phyloP scores from a whole-genome alignment of 2,329 filamentous ascomycete genomes.

The Chaetomiaceae sp. region DNA sequence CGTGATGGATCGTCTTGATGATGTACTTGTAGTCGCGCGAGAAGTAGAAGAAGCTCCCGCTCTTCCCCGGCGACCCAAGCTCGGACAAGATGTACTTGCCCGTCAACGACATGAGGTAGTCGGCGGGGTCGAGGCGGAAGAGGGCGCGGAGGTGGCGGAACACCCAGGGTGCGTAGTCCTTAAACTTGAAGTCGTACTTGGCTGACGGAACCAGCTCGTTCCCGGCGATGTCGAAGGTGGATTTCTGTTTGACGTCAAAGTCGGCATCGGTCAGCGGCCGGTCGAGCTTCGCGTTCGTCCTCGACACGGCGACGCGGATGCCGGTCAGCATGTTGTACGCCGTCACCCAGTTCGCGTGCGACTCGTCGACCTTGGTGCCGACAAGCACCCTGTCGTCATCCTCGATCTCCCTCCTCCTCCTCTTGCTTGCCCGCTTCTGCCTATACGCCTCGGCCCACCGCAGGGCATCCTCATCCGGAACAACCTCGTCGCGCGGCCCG shows the following conservation, averaged over 20 bases:
- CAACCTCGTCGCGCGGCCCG: constrained; percentile 72
- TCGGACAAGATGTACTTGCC: constrained; percentile 99
- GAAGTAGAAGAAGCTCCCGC: constrained; percentile 99
- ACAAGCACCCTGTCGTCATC: constrained; percentile 94
- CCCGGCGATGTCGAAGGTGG: constrained; percentile 96
- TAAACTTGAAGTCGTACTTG: constrained; percentile 99
- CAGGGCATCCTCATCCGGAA: constrained; percentile 83
- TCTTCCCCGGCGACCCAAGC: constrained; percentile 94
- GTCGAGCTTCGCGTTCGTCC: constrained; percentile 95
- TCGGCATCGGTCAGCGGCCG: constrained; percentile 84
- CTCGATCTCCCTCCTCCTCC: constrained; percentile 75
- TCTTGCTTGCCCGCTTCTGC: constrained; percentile 84
- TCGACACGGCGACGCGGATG: constrained; percentile 92
- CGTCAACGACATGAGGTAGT: constrained; percentile 96
- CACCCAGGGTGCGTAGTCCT: constrained; percentile 99
- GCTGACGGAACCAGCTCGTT: constrained; percentile 96
- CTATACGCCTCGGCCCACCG: constrained; percentile 91
- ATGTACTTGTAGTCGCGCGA: constrained; percentile 99
- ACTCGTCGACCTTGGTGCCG: constrained; percentile 95
- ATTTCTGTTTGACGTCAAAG: constrained; percentile 93
- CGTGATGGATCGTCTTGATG: constrained; percentile 98
- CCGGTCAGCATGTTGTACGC: constrained; percentile 99
- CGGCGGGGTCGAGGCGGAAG: constrained; percentile 90
- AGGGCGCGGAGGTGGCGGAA: constrained; percentile 85
- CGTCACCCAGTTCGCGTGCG: constrained; percentile 94